Evolutionary conservation across 768 basidiomycete genomes (phyloP), one percentile per base, ranked within the genome.

Genomic region (Chalciporus pseudorubinellus): DNA sequence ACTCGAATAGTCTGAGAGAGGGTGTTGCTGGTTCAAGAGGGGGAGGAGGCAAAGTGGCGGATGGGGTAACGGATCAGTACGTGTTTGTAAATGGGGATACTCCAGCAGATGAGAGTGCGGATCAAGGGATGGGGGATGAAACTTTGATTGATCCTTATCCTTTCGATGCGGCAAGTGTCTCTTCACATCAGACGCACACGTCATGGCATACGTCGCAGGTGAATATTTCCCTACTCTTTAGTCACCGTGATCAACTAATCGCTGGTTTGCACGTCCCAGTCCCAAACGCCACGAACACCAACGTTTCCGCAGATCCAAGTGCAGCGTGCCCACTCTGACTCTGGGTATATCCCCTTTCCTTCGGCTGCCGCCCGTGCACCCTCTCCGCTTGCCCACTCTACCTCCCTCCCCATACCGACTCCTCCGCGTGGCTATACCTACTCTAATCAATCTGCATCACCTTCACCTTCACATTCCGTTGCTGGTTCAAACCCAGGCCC

Each of bases 281-380:
- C 56, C 44, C 34, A 51, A 39, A 57, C 58, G 9, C 60, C 56
- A 45, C 59, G 57, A 51, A 57, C 49, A 22, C 54, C 53, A 18
- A 29, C 44, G 13, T 57, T 59, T 34, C 62, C 62, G 9, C 61
- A 59, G 29, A 62, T 68, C 7, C 68, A 68, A 43, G 46, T 70
- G 4, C 53, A 58, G 11, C 58, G 39, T 28, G 7, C 56, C 7
- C 59, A 52, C 6, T 69, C 67, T 14, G 64, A 68, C 9, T 18
- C 44, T 24, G 58, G 43, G 0, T 34, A 52, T 18, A 28, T 44
- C 11, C 41, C 65, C 10, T 46, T 44, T 28, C 47, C 52, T 22
- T 49, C 58, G 20, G 36, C 53, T 7, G 22, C 34, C n/a, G 21
- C 50, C 6, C 56, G 44, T 47, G 55, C 51, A 26, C 54, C 64